Evolutionary conservation across 2,329 filamentous ascomycete species (phyloP).

Genomic region (Davidsoniella neocaledoniae): DNA sequence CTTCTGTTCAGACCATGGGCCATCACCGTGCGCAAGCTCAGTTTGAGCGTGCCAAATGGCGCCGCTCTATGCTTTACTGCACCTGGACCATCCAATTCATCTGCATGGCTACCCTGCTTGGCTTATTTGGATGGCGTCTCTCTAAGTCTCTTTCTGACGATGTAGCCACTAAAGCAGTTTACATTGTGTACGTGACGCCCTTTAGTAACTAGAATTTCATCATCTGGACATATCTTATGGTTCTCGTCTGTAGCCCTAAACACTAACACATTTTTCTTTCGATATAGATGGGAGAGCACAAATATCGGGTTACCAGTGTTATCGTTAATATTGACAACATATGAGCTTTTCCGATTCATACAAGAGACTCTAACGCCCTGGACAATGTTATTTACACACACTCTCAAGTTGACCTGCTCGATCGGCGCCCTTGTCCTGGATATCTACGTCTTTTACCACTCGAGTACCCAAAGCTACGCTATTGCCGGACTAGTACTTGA

Average conservation of each 20-base stretch:
- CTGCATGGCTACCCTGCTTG: slow-evolving; percentile 30
- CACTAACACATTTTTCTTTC: neutral
- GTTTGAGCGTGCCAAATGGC: slow-evolving; percentile 36
- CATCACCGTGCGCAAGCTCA: slow-evolving; percentile 33
- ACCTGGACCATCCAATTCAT: slow-evolving; percentile 32
- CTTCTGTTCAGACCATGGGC: neutral
- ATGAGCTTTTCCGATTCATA: slow-evolving; percentile 30
- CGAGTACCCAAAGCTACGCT: slow-evolving; percentile 29
- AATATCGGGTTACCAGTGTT: slow-evolving; percentile 34
- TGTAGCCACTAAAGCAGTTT: neutral
- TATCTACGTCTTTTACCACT: slow-evolving; percentile 30
- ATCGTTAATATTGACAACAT: slow-evolving; percentile 28
- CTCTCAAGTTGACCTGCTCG: slow-evolving; percentile 32
- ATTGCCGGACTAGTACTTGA: slow-evolving; percentile 32
- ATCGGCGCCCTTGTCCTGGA: slow-evolving; percentile 32
- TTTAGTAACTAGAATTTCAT: neutral
- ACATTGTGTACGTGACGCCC: slow-evolving; percentile 8
- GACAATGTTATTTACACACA: slow-evolving; percentile 34
- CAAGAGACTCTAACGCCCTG: slow-evolving; percentile 37
- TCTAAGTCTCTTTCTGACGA: slow-evolving; percentile 15
- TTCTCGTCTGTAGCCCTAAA: too few relatives aligned
- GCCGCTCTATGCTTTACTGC: slow-evolving; percentile 28
- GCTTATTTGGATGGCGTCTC: slow-evolving; percentile 36
- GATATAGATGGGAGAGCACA: slow-evolving; percentile 33
- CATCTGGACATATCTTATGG: too few relatives aligned